Evolutionary conservation across 345 rosid species (phyloP), one percentile per base, ranked within the genome.

Genomic region (Cochlearia excelsa): DNA sequence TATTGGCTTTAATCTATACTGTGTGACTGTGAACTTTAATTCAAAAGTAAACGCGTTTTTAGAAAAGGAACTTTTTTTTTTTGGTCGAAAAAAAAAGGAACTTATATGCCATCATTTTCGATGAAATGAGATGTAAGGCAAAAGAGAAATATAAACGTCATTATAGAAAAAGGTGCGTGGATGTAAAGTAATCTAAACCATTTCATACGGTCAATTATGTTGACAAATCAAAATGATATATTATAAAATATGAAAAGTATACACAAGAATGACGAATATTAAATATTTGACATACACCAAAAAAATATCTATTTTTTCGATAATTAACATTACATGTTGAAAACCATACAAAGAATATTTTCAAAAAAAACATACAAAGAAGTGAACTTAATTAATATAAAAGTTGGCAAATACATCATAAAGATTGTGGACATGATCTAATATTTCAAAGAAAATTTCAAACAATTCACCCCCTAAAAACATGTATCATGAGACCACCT

Each of bases 401-500:
- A 52, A 52, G 61, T 53, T 68, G 61, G 50, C 23, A 16, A 16
- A 16, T 16, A 16, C 50, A 53, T 26, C 11, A 46, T 46, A 68
- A 68, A 61, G 10, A 39, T 39, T 39, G 43, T 39, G 43, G 43
- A 47, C 30, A 7, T 46, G 29, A 45, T 45, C 27, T 45, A 26
- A 51, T 51, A 40, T 51, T 37, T 5, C 4, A 5, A 11, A 51
- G 56, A 51, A 26, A 53, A 26, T 26, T 53, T 63, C 60, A 16
- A 63, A 63, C 59, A 2, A 5, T 28, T 11, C 68, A 3, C 53
- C 53, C 59, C 3, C 68, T 48, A 55, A 16, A 55, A 42, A 55
- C 53, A 69, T 62, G 68, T 49, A 61, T 11, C 74, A 55, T 34
- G 63, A 49, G 63, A 69, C 34, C 67, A 61, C 51, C 43, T 54